Evolutionary conservation across 305 asterid genomes (phyloP), one percentile per base, ranked within the genome.

Genomic region (Petunia hybrid): DNA sequence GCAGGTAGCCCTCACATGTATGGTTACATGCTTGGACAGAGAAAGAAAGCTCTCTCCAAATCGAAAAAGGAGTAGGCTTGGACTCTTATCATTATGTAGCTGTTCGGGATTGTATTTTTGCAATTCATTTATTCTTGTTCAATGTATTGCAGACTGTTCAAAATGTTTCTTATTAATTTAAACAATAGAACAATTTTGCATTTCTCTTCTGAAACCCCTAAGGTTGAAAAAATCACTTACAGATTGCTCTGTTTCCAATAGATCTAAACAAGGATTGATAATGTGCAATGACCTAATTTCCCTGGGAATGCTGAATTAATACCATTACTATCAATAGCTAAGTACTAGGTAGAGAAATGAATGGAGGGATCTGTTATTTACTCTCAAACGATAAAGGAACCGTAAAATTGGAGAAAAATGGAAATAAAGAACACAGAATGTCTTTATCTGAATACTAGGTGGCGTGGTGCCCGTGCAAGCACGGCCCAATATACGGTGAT

Each of bases 11-110:
- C 98, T 68, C 97, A 91, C 89, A 81, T 95, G 87, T 95, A 88
- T 31, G 89, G 90, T 5, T 92, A 95, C 66, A 95, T 95, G 98
- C 87, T 93, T 79, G 92, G 94, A 31, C 97, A 95, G 87, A 93
- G 99, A 92, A 92, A 90, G 82, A 92, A 86, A 77, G 95, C 95
- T 31, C 93, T 93, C 40, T 80, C 97, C 45, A 95, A 89, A 85
- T 67, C 88, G 22, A 95, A 95, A 81, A 75, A 87, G 41, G 94
- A 88, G 42, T 94, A 87, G 80, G 80, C 42, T 65, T 31, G 4
- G 31, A 22, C 31, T 22, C 31, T 0, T 0, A 73, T 73, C 0
- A 0, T 48, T 1, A 73, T 51, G 36, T 36, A 73, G 78, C 48
- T 36, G 13, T 12, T 73, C 42, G 62, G 0, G 78, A 12, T 71